phyloP scores from a whole-genome alignment of 2,329 filamentous ascomycete species.

The Colletotrichum phormii region DNA sequence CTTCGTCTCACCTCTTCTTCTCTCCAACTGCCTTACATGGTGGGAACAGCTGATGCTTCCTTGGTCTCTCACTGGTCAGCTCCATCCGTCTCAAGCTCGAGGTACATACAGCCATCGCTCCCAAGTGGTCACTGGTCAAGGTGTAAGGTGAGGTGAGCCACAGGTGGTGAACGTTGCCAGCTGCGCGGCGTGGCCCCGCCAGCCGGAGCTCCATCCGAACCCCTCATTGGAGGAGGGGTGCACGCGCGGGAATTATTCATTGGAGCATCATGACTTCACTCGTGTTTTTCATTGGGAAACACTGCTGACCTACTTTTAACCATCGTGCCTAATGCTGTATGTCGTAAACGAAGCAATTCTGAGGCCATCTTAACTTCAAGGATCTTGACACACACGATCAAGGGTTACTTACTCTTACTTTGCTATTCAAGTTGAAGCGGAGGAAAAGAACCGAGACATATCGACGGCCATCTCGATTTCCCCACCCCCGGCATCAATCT shows the following conservation, averaged over 20 bases:
- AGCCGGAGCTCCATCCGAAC: constrained; percentile 5
- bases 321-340: background rate
- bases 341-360: background rate
- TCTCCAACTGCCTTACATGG: background rate
- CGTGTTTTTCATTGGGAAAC: background rate
- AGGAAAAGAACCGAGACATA: background rate
- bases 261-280: constrained; percentile 30
- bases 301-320: background rate
- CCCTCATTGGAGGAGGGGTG: constrained; percentile 29
- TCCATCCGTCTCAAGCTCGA: background rate
- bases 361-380: background rate
- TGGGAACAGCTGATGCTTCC: constrained; percentile 1
- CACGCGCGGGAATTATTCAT: constrained; percentile 18
- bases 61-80: constrained; percentile 1
- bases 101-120: background rate
- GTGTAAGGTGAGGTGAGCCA: background rate
- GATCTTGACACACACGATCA: background rate
- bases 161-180: background rate
- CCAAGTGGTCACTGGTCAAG: too few relatives aligned
- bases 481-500: background rate
- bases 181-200: background rate
- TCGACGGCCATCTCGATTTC: background rate
- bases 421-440: background rate
- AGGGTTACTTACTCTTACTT: background rate
- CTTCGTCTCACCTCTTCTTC: background rate